These are phyloP conservation scores for Tylopilus rubrobrunneus DNA, from an alignment of 768 basidiomycete species.

Conservation along the genomic window DNA sequence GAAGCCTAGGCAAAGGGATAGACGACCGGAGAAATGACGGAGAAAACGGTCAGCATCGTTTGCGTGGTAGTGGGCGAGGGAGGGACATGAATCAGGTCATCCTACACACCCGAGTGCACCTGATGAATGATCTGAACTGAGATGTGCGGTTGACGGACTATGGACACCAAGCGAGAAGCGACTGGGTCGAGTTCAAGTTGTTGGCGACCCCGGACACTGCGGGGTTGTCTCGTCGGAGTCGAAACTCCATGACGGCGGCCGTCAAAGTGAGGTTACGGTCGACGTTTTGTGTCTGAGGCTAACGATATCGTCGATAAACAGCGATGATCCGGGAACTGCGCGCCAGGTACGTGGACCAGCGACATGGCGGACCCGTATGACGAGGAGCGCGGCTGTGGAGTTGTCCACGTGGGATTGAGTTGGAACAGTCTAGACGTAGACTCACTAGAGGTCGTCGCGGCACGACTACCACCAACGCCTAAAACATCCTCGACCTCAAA, in stretches of 20 bases:
- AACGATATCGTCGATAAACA: too few species aligned
- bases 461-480: background rate
- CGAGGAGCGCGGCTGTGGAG: background rate
- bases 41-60: background rate
- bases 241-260: too few species aligned
- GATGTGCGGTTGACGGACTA: too few species aligned
- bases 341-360: too few species aligned
- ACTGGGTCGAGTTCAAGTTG: too few species aligned
- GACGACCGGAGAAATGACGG: background rate
- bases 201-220: slow-evolving; percentile 15
- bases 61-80: background rate
- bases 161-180: too few species aligned
- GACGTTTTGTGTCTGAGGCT: too few species aligned
- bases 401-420: background rate
- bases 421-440: background rate
- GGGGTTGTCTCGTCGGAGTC: background rate
- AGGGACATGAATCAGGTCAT: too few species aligned
- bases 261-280: too few species aligned
- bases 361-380: too few species aligned
- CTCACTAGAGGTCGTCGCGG: background rate
- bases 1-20: background rate
- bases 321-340: too few species aligned
- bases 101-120: background rate
- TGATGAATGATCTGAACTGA: background rate
- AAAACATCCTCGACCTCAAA: background rate